Evolutionary conservation across 306 rosid species (phyloP).

Genomic region (Pterocarpus santalinus): DNA sequence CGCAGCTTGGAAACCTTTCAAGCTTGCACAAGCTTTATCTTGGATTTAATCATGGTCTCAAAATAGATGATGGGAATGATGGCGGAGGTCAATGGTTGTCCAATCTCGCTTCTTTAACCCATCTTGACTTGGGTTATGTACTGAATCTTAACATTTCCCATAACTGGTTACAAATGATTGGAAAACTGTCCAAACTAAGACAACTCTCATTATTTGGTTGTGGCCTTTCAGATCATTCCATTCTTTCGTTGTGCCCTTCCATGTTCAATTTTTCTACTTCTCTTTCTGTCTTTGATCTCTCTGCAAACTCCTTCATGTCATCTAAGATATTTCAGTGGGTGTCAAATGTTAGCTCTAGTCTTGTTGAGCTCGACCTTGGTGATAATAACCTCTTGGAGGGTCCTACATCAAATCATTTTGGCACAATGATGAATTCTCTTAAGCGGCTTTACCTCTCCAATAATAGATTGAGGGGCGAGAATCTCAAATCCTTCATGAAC

Average conservation of each 20-base stretch:
- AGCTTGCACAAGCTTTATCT: not conserved
- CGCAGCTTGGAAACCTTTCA: slow-evolving; percentile 12
- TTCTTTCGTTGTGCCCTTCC: not conserved
- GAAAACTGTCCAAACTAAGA: too few species aligned
- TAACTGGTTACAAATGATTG: too few species aligned
- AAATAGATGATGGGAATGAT: not conserved
- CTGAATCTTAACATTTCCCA: too few species aligned
- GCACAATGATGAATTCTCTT: not conserved
- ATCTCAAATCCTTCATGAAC: too few species aligned
- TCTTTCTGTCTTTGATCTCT: not conserved
- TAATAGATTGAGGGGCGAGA: not conserved
- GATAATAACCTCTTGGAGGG: not conserved
- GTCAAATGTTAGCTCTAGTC: not conserved
- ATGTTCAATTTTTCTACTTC: not conserved
- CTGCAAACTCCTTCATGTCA: not conserved
- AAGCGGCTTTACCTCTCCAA: too few species aligned
- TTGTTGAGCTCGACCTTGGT: not conserved
- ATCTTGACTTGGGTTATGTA: too few species aligned
- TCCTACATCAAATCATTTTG: not conserved
- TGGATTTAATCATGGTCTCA: not conserved
- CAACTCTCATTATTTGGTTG: not conserved
- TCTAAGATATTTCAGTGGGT: not conserved
- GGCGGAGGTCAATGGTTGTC: not conserved
- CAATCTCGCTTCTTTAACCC: not conserved
- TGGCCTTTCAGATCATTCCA: not conserved